These are phyloP conservation scores for Ophiostoma australiae DNA, from an alignment of 2,329 filamentous ascomycete species.

Conservation along the genomic window DNA sequence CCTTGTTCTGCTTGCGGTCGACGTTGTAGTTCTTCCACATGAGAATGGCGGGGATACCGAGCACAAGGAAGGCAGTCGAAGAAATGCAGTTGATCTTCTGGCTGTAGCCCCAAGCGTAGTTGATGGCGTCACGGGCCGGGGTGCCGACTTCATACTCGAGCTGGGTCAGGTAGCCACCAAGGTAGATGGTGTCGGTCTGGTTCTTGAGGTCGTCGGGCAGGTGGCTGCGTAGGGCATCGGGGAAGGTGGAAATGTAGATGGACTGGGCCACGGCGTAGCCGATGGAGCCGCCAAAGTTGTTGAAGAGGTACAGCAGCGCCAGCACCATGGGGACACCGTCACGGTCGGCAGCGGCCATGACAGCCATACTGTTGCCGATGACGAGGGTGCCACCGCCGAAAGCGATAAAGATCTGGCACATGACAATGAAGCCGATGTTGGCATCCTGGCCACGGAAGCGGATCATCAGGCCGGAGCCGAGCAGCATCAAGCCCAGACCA, in stretches of 20 bases:
- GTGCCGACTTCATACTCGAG: constrained; percentile 48
- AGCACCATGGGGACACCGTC: constrained; percentile 54
- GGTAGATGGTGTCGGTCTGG: constrained; percentile 37
- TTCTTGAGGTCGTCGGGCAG: constrained; percentile 47
- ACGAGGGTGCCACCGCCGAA: constrained; percentile 54
- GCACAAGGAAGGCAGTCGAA: constrained; percentile 36
- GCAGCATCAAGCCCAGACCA: constrained; percentile 49
- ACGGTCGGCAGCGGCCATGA: constrained; percentile 55
- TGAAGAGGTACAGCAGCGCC: constrained; percentile 54
- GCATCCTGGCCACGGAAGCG: constrained; percentile 49
- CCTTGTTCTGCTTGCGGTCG: constrained; percentile 29
- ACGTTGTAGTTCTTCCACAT: constrained; percentile 30
- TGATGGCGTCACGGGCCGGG: constrained; percentile 49
- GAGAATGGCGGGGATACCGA: constrained; percentile 26
- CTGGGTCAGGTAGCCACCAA: constrained; percentile 49
- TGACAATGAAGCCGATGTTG: constrained; percentile 50
- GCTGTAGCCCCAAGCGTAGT: constrained; percentile 51
- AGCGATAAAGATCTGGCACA: constrained; percentile 52
- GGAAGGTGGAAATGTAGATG: constrained; percentile 57
- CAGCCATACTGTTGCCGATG: constrained; percentile 54
- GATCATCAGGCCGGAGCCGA: constrained; percentile 53
- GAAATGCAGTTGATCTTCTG: constrained; percentile 47
- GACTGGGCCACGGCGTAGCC: constrained; percentile 56
- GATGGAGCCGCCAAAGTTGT: constrained; percentile 55
- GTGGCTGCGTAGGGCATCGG: constrained; percentile 44